Evolutionary conservation across 208 protist species (phyloP).

Genomic region (Acanthamoeba sp.): DNA sequence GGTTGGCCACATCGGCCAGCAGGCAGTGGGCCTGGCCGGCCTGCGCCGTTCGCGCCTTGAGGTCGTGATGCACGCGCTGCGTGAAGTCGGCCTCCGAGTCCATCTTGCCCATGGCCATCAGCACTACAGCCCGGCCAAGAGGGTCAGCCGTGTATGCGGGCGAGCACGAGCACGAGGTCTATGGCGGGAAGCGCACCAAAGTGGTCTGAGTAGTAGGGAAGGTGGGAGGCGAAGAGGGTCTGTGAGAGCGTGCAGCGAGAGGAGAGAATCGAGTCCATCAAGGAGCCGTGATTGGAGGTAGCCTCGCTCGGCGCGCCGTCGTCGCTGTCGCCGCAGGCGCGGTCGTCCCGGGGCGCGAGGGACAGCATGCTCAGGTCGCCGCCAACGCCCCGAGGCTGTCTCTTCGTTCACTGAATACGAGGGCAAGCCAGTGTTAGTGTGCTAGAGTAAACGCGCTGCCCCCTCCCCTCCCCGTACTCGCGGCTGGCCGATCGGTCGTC

Average conservation of each 20-base stretch:
- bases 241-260: background rate
- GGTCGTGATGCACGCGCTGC: constrained; percentile 21
- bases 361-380: background rate
- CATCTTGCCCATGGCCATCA: constrained; percentile 9
- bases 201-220: constrained; percentile 41
- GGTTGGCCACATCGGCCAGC: constrained; percentile 18
- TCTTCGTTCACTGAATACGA: background rate
- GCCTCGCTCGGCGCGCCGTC: background rate
- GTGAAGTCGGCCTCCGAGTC: constrained; percentile 27
- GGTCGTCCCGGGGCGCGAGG: background rate
- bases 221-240: background rate
- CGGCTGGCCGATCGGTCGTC: background rate
- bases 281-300: too few species aligned
- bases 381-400: background rate
- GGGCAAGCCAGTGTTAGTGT: too few species aligned
- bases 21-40: constrained; percentile 42
- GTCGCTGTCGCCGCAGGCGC: background rate
- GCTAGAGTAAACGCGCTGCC: too few species aligned
- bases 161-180: too few species aligned
- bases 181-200: background rate
- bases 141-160: too few species aligned
- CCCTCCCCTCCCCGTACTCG: too few species aligned
- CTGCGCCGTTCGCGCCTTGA: constrained; percentile 17
- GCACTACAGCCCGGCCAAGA: background rate
- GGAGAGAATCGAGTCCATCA: background rate